phyloP scores from a whole-genome alignment of 2,329 filamentous ascomycete genomes.

The Graphilbum ipis-grandicollis region DNA sequence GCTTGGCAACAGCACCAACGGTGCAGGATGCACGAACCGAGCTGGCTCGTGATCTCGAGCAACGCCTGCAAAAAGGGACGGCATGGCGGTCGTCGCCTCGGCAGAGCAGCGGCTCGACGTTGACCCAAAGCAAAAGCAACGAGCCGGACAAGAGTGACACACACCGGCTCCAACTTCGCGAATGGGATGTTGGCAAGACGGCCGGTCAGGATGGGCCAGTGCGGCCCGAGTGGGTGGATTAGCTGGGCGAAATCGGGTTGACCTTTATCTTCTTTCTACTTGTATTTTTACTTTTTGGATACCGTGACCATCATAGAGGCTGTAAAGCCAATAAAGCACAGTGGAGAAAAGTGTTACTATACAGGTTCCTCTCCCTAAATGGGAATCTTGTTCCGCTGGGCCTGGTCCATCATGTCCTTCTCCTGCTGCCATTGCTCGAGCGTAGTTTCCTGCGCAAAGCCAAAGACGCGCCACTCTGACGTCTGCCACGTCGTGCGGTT shows the following conservation, averaged over 20 bases:
- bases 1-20: neutral
- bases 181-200: constrained; percentile 41
- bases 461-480: constrained; percentile 46
- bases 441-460: constrained; percentile 38
- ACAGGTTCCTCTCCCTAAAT: neutral
- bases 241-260: too few relatives aligned
- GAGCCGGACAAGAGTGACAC: too few relatives aligned
- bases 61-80: constrained; percentile 58
- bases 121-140: too few relatives aligned
- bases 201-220: constrained; percentile 6
- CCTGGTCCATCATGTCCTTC: constrained; percentile 2
- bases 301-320: too few relatives aligned
- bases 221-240: constrained; percentile 9
- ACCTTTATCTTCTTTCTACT: too few relatives aligned
- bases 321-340: too few relatives aligned
- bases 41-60: constrained; percentile 45
- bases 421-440: constrained; percentile 21
- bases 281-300: too few relatives aligned
- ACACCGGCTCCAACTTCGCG: constrained; percentile 28
- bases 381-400: neutral
- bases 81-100: constrained; percentile 59
- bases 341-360: too few relatives aligned
- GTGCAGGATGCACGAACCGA: constrained; percentile 4
- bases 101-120: too few relatives aligned
- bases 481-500: constrained; percentile 27